A percentile compares a stretch with the other conserved stretches of the same genome.
Conservation (phyloP, 768 basidiomycete genomes). For the Rhodotorula graminis region DNA sequence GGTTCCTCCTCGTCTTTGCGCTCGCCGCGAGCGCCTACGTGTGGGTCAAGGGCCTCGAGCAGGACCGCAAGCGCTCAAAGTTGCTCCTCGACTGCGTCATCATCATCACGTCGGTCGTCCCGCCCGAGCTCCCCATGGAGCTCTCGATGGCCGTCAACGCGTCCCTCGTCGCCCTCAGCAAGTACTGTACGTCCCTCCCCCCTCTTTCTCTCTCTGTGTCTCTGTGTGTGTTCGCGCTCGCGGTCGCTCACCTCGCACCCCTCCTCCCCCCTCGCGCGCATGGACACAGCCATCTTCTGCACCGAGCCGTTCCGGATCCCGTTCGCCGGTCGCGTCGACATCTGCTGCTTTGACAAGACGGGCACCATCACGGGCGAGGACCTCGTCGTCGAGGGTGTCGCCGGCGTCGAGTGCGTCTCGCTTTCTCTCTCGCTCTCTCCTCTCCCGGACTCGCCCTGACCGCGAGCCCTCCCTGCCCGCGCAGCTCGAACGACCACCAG, state of each 20-base stretch:
- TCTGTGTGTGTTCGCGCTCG: no score
- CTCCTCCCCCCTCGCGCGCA: not conserved
- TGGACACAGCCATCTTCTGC: slow-evolving; percentile 97
- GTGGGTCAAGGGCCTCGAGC: slow-evolving; percentile 91
- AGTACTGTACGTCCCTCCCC: slow-evolving; percentile 62
- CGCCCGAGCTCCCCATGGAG: slow-evolving; percentile 97
- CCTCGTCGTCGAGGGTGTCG: slow-evolving; percentile 87
- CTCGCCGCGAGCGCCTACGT: slow-evolving; percentile 98
- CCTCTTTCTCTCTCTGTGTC: not conserved
- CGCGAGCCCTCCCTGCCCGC: no score
- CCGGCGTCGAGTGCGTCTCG: slow-evolving; percentile 71
- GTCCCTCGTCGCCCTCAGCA: slow-evolving; percentile 84
- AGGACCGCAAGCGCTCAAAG: slow-evolving; percentile 89
- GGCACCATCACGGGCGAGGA: slow-evolving; percentile 97
- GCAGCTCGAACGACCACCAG: slow-evolving; percentile 59
- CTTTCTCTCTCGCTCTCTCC: not conserved
- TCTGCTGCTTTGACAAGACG: slow-evolving; percentile 99
- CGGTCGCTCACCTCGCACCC: no score
- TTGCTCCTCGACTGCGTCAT: slow-evolving; percentile 89
- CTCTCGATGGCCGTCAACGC: slow-evolving; percentile 93
- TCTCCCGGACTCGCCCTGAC: not conserved
- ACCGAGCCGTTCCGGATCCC: slow-evolving; percentile 99
- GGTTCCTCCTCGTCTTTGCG: slow-evolving; percentile 93
- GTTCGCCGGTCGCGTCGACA: slow-evolving; percentile 87
- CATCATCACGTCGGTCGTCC: slow-evolving; percentile 95